Evolutionary conservation across 1,139 yeast genomes (phyloP).

Genomic region (Pichia sp.): DNA sequence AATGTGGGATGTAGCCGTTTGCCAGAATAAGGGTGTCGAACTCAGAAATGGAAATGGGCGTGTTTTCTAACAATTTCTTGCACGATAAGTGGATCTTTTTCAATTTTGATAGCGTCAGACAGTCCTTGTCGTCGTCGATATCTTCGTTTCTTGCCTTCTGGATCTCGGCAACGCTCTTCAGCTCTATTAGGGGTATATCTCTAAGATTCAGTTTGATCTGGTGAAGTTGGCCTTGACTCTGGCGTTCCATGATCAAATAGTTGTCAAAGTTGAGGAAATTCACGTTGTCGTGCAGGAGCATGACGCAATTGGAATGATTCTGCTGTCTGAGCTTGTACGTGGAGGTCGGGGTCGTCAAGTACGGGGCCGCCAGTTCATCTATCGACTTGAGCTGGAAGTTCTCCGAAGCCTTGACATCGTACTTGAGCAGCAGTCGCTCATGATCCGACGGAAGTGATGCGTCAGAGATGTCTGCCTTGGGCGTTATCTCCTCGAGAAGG

Average conservation of each 20-base stretch:
- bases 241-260: conserved; percentile 12
- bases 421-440: conserved; percentile 4
- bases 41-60: conserved; percentile 8
- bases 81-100: not conserved
- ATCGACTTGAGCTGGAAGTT: conserved; percentile 14
- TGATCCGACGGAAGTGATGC: not conserved
- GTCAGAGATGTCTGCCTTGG: not conserved
- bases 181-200: not conserved
- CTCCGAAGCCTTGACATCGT: not conserved
- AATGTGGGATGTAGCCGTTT: conserved; percentile 8
- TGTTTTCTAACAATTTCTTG: not conserved
- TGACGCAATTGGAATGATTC: conserved; percentile 80
- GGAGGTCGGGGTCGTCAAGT: conserved; percentile 37
- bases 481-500: conserved; percentile 4
- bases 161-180: conserved; percentile 2
- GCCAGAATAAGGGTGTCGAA: conserved; percentile 9
- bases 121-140: not conserved
- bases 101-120: not conserved
- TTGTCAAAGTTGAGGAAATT: conserved; percentile 10
- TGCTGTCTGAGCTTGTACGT: conserved; percentile 72
- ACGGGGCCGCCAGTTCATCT: conserved; percentile 8
- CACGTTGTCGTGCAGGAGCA: conserved; percentile 41
- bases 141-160: not conserved
- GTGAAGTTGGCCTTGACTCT: not conserved
- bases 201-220: not conserved